These are phyloP conservation scores for Solanum pinnatisectum DNA, from an alignment of 257 asterid species.

Conservation along the genomic window DNA sequence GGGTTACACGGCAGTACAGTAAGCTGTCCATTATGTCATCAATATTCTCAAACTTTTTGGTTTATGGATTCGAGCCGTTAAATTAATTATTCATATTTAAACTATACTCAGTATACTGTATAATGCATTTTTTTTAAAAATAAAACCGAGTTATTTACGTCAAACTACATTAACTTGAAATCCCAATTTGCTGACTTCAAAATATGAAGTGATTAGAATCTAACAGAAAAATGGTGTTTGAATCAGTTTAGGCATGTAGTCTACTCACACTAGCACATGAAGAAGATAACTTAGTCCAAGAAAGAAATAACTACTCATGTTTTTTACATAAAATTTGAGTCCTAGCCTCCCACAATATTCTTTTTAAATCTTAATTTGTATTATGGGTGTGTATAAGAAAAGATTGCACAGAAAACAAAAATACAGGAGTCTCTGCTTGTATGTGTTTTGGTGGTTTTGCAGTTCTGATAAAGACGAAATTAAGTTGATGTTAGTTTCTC, in stretches of 20 bases:
- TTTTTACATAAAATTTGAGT: neutral
- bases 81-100: neutral
- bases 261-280: neutral
- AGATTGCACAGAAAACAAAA: neutral
- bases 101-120: too few relatives aligned
- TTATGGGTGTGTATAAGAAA: neutral
- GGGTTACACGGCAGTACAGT: neutral
- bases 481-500: neutral
- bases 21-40: neutral
- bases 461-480: neutral
- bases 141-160: neutral
- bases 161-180: neutral
- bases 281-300: neutral
- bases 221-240: neutral
- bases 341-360: neutral
- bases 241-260: neutral
- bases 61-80: neutral
- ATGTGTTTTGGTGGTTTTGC: neutral
- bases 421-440: neutral
- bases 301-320: neutral
- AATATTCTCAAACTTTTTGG: neutral
- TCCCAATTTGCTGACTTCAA: neutral
- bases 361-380: neutral
- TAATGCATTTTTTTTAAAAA: too few relatives aligned
- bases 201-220: neutral